Evolutionary conservation across 768 basidiomycete species (phyloP), one percentile per base, ranked within the genome.

Genomic region (Hericium coralloides): DNA sequence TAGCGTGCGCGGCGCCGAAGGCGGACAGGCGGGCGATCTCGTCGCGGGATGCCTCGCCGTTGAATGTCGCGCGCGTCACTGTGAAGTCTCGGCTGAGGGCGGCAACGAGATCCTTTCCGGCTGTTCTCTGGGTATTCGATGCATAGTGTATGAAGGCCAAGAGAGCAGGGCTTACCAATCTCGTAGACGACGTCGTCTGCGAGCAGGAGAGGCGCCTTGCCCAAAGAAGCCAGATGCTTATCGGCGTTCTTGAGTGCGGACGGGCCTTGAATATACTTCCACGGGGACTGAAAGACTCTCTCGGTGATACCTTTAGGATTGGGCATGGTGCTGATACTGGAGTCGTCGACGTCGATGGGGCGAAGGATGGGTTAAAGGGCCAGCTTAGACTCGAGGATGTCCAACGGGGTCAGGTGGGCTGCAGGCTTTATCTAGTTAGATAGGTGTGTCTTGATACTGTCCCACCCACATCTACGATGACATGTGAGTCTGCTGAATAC

Each of bases 241-340:
- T 65, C 62, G 2, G 67, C 68, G 45, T 69, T 67, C 25, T 67
- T 65, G 57, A 69, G 64, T 31, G 68, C 68, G 47, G 64, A 60
- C 2, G 68, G 68, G 22, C 68, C 68, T 55, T 69, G 68, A 26
- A 69, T 67, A 62, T 69, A 69, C 60, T 69, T 69, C 18, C 65
- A 68, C 3, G 68, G 68, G 2, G 68, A 69, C 59, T 69, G 68
- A 58, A 69, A 69, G 54, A 67, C 57, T n/a, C 64, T 52, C 48
- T 69, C 68, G 2, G 66, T 66, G 63, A 67, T 58, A 12, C 62
- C 57, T 3, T 63, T 59, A 38, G 55, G 62, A 53, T 63, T 63
- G 6, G 62, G 62, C 62, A 63, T 63, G 9, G 20, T 45, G 43
- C 4, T 45, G n/a, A n/a, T n/a, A n/a, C n/a, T n/a, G n/a, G n/a